Conservation (phyloP, 495 filamentous ascomycete genomes). For the Tuber umbilicatum region DNA sequence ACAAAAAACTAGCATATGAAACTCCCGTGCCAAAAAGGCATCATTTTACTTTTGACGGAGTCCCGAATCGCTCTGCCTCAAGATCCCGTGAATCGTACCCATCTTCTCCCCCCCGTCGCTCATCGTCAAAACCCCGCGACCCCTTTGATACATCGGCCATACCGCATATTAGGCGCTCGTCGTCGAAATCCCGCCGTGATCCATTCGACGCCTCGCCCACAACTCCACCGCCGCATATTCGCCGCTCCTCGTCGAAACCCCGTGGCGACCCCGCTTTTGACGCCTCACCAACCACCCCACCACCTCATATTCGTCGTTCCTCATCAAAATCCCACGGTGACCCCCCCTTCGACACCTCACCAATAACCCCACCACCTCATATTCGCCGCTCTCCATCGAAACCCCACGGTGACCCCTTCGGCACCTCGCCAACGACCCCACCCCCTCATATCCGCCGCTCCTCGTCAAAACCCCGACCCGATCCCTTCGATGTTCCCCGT, state of each 20-base stretch:
- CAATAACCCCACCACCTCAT: neutral
- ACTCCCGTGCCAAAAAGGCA: neutral
- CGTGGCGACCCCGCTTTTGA: neutral
- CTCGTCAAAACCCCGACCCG: neutral
- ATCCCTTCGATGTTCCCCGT: neutral
- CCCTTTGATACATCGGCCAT: neutral
- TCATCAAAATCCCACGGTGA: neutral
- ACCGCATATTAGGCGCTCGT: neutral
- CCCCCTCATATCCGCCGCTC: neutral
- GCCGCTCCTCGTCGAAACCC: neutral
- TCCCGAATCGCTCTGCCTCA: neutral
- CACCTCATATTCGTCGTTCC: neutral
- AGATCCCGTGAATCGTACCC: constrained; percentile 1
- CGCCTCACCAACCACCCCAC: neutral
- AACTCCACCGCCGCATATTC: neutral
- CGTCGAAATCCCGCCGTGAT: neutral
- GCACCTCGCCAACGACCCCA: neutral
- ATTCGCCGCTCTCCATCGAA: neutral
- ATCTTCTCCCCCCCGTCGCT: neutral
- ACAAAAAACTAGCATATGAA: neutral
- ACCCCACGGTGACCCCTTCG: neutral
- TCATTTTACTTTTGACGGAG: neutral
- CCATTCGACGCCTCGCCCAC: neutral
- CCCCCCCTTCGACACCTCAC: neutral
- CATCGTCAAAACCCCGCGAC: neutral